Evolutionary conservation across 73 alveolate genomes (phyloP).

Genomic region (Paramecium biaurelia): DNA sequence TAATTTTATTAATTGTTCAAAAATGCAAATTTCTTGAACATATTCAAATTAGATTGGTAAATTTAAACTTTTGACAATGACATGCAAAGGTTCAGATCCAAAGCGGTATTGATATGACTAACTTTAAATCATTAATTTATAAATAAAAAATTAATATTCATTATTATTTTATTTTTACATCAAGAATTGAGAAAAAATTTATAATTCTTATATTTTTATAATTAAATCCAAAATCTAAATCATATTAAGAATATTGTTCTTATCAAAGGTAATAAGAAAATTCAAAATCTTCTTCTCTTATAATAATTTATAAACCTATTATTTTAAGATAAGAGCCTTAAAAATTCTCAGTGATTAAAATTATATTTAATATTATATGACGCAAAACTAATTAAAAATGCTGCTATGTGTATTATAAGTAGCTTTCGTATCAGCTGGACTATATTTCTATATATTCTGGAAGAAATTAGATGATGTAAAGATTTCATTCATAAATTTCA

Average conservation of each 20-base stretch:
- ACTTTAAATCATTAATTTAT: not conserved
- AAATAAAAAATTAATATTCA: not conserved
- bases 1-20: not conserved
- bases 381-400: constrained; percentile 5
- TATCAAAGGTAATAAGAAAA: not conserved
- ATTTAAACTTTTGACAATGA: not conserved
- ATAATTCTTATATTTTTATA: not conserved
- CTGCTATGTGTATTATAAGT: not conserved
- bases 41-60: not conserved
- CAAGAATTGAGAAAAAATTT: not conserved
- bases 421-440: not conserved
- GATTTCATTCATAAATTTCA: not conserved
- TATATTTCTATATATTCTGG: constrained; percentile 7
- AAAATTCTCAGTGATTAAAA: not conserved
- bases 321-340: not conserved
- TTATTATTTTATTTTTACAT: not conserved
- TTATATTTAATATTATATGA: not conserved
- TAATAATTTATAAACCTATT: not conserved
- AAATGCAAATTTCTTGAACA: not conserved
- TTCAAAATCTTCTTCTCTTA: not conserved
- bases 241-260: not conserved
- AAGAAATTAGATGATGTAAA: not conserved
- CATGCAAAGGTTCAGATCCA: not conserved
- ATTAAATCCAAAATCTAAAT: not conserved
- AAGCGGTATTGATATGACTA: not conserved